phyloP scores from a whole-genome alignment of 495 filamentous ascomycete genomes.

The Friedmanniomyces endolithicus region DNA sequence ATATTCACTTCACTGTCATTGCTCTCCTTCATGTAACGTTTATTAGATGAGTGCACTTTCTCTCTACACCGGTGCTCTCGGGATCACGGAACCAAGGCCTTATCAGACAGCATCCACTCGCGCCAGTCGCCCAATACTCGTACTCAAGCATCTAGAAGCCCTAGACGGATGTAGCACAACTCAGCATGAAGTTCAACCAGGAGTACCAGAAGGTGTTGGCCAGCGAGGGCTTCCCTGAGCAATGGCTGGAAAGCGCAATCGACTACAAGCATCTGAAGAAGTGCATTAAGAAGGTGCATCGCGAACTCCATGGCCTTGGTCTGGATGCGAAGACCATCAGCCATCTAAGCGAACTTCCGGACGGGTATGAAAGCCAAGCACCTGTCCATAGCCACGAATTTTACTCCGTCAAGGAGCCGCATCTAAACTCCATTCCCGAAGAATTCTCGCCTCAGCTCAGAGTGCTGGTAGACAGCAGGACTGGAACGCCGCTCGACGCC shows the following conservation, averaged over 20 bases:
- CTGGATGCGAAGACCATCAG: conserved; percentile 48
- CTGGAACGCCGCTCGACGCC: conserved; percentile 44
- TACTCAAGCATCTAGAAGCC: no score
- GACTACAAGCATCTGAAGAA: conserved; percentile 65
- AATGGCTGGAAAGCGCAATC: conserved; percentile 59
- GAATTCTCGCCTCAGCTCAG: conserved; percentile 47
- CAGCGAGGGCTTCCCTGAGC: conserved; percentile 43
- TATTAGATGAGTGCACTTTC: no score
- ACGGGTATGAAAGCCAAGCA: not conserved
- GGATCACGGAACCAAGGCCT: not conserved
- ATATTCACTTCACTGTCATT: no score
- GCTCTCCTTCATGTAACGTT: no score
- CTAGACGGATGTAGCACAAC: conserved; percentile 2
- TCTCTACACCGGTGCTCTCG: not conserved
- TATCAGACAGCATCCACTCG: not conserved
- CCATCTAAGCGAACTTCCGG: conserved; percentile 29
- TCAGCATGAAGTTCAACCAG: conserved; percentile 62
- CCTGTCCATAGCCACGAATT: conserved; percentile 1
- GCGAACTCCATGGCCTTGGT: conserved; percentile 48
- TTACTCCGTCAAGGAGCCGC: conserved; percentile 9
- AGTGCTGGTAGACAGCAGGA: conserved; percentile 40
- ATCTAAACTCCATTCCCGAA: conserved; percentile 11
- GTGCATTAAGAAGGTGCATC: conserved; percentile 53
- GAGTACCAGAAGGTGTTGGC: conserved; percentile 47
- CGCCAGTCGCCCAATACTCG: not conserved